A percentile compares a stretch with the other conserved stretches of the same genome.
These are phyloP conservation scores for sweet orange (Citrus sinensis) DNA, from an alignment of 345 rosid species.

Conservation along the genomic window DNA sequence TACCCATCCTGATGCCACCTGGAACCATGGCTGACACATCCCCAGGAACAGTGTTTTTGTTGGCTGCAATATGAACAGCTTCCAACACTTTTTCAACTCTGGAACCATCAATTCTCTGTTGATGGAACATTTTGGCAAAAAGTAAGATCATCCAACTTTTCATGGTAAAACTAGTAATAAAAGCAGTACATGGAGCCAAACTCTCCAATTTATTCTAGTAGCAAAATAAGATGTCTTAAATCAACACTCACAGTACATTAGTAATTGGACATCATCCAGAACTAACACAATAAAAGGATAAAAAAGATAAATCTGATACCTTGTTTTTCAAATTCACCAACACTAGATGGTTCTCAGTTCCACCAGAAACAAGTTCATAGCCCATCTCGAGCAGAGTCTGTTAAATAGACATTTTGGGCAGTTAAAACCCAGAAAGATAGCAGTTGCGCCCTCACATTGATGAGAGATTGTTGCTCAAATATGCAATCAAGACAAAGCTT, in stretches of 20 bases:
- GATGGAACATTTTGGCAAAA: not conserved
- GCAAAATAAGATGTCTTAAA: not conserved
- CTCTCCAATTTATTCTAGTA: not conserved
- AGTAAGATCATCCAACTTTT: not conserved
- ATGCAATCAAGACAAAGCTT: not conserved
- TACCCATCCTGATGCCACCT: slow-evolving; percentile 99
- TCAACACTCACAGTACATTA: not conserved
- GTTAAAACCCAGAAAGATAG: slow-evolving; percentile 8
- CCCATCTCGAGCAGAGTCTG: slow-evolving; percentile 68
- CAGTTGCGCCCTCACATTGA: not conserved
- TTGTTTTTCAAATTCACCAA: slow-evolving; percentile 91
- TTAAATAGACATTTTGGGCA: slow-evolving; percentile 10
- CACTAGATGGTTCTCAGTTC: slow-evolving; percentile 96
- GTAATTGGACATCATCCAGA: not conserved
- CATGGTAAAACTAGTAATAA: not conserved
- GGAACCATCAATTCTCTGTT: slow-evolving; percentile 92
- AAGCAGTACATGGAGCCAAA: not conserved
- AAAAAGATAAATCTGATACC: slow-evolving; percentile 38
- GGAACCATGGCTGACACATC: slow-evolving; percentile 99
- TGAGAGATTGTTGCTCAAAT: not conserved
- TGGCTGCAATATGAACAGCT: slow-evolving; percentile 96
- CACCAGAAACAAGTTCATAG: slow-evolving; percentile 95
- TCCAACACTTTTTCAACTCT: slow-evolving; percentile 98
- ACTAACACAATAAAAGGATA: not conserved
- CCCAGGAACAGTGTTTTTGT: slow-evolving; percentile 99